Conservation (phyloP, 2,329 filamentous ascomycete genomes). For the Claviceps capensis region DNA sequence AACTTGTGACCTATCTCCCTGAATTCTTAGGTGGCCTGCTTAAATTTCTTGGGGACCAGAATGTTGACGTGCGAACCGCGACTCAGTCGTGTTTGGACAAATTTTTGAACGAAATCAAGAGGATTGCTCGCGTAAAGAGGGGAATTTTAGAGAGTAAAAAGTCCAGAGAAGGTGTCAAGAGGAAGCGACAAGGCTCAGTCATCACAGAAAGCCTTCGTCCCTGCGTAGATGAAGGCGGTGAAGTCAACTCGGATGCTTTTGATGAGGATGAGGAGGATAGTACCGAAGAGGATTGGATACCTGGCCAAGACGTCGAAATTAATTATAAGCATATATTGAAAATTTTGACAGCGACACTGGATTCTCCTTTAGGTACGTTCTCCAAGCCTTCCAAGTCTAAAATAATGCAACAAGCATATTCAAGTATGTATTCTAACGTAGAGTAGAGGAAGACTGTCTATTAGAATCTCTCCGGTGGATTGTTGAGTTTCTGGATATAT, state of each 20-base stretch:
- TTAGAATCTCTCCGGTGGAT: conserved; percentile 90
- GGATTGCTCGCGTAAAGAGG: conserved; percentile 84
- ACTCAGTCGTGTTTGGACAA: conserved; percentile 81
- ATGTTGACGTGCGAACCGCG: conserved; percentile 85
- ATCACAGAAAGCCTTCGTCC: conserved; percentile 50
- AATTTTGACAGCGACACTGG: conserved; percentile 79
- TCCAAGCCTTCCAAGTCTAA: neutral
- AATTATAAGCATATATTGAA: conserved; percentile 86
- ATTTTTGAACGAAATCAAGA: conserved; percentile 86
- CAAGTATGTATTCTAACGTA: conserved; percentile 3
- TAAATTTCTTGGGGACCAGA: conserved; percentile 83
- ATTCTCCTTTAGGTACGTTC: conserved; percentile 58
- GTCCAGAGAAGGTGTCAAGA: conserved; percentile 50
- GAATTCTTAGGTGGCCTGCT: conserved; percentile 83
- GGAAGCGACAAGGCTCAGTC: conserved; percentile 55
- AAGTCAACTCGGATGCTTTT: conserved; percentile 42
- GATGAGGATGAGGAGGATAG: conserved; percentile 46
- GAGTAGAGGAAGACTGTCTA: conserved; percentile 73
- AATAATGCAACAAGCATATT: neutral
- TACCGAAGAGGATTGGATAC: conserved; percentile 87
- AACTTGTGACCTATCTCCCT: conserved; percentile 83
- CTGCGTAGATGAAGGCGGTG: conserved; percentile 45
- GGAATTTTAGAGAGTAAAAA: conserved; percentile 79
- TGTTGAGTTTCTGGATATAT: conserved; percentile 92
- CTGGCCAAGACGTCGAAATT: conserved; percentile 90